Percentiles rank a stretch among this genome's conserved stretches.
phyloP scores from a whole-genome alignment of 331 rosid genomes.

The Malus hybrid region DNA sequence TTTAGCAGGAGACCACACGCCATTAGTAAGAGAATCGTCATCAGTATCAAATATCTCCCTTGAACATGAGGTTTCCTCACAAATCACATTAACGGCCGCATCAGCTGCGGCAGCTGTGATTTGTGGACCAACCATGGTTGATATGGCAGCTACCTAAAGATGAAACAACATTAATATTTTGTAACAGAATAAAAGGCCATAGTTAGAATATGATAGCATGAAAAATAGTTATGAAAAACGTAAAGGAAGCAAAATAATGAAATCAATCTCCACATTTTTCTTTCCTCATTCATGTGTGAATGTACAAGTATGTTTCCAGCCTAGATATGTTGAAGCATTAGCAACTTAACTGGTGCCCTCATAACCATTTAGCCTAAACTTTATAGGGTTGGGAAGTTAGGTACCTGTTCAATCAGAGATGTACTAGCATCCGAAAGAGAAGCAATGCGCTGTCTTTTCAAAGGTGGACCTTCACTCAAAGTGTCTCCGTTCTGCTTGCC shows the following conservation, averaged over 20 bases:
- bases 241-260: background rate
- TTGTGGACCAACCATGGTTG: constrained; percentile 73
- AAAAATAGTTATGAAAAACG: background rate
- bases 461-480: constrained; percentile 44
- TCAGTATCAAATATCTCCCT: constrained; percentile 66
- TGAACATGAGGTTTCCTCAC: constrained; percentile 64
- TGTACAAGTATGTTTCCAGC: background rate
- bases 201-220: background rate
- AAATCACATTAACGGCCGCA: constrained; percentile 64
- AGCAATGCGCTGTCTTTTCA: constrained; percentile 49
- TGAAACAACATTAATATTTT: constrained; percentile 11
- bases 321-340: background rate
- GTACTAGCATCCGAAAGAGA: constrained; percentile 49
- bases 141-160: constrained; percentile 66
- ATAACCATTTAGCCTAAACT: background rate
- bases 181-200: background rate
- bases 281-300: background rate
- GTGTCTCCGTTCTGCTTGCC: constrained; percentile 49
- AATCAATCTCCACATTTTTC: background rate
- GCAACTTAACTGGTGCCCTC: background rate
- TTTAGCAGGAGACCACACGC: constrained; percentile 13
- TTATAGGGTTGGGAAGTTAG: background rate
- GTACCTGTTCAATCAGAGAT: constrained; percentile 76
- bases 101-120: constrained; percentile 78
- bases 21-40: constrained; percentile 33